These are phyloP conservation scores for Hordeum pubiflorum DNA, from an alignment of 202 grass and related monocot species.

Conservation along the genomic window DNA sequence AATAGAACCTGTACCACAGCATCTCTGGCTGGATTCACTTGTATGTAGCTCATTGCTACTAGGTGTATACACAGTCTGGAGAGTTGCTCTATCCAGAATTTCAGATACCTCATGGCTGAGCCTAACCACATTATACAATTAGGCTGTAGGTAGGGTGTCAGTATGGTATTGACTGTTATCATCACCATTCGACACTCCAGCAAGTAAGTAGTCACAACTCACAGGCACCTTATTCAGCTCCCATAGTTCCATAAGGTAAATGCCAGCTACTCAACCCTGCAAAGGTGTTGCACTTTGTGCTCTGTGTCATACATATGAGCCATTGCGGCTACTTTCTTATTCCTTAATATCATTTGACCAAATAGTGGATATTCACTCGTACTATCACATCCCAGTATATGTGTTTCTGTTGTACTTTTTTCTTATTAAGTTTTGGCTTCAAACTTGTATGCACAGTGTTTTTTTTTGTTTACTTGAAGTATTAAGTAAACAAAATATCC, in stretches of 20 bases:
- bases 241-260: neutral
- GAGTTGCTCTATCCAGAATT: constrained; percentile 1
- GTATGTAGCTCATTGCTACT: constrained; percentile 1
- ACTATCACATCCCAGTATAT: neutral
- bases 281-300: neutral
- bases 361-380: neutral
- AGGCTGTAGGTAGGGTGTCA: neutral
- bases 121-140: neutral
- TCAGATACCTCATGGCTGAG: neutral
- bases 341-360: constrained; percentile 1
- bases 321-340: neutral
- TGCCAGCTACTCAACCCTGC: neutral
- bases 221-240: neutral
- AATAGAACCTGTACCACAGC: neutral
- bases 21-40: neutral
- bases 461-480: constrained; percentile 8
- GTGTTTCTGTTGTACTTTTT: neutral
- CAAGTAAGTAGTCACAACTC: neutral
- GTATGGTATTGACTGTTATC: neutral
- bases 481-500: constrained; percentile 8
- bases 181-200: neutral
- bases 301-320: neutral
- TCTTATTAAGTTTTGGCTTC: neutral
- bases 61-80: neutral
- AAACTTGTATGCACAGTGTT: neutral